Base-by-base conservation (phyloP, 108 stramenopile genomes). In the Aurantiochytrium sp. region DNA sequence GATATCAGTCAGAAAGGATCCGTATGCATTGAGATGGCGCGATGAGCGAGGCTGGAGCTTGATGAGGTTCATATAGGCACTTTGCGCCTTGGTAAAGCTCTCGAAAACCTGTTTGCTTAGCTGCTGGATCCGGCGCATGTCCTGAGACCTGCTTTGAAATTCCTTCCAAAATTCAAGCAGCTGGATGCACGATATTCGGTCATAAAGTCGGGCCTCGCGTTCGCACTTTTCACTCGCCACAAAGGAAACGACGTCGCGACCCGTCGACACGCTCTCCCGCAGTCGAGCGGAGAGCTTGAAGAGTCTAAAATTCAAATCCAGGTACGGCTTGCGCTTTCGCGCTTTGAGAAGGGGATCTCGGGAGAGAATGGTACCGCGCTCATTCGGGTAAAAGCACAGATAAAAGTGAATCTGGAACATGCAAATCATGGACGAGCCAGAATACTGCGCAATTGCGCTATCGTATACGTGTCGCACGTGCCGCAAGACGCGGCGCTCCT, bases 171-270 rank as follows among this genome's bases (percentile, higher is more conserved):
- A 83, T 3, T 83, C 76, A 18, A 83, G 76, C 6, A 83, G 51
- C n/a, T 53, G 45, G 28, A 53, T 12, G 51, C 76, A 83, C 19
- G 49, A 83, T 6, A 47, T 47, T 14, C 76, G 76, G 49, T 83
- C 76, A 12, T n/a, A 47, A 4, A 83, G 25, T 4, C 49, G 19
- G 10, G 76, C 76, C 51, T 83, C 76, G 28, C 76, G 76, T 35
- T 83, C 76, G 51, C 51, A 83, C n/a, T 83, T 83, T 83, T 83
- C 76, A 53, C 76, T 83, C 51, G 76, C 76, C 49, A 83, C 76
- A 35, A 53, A 83, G 51, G 76, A 83, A 12, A 83, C 51, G 4
- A 83, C 76, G 51, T 83, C 76, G 19, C 76, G n/a, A 12, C 51
- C 76, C 19, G 76, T 83, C 19, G 76, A 47, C 25, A 83, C 6